Evolutionary conservation across 306 rosid species (phyloP).

Genomic region (Pachyrhizus erosus): DNA sequence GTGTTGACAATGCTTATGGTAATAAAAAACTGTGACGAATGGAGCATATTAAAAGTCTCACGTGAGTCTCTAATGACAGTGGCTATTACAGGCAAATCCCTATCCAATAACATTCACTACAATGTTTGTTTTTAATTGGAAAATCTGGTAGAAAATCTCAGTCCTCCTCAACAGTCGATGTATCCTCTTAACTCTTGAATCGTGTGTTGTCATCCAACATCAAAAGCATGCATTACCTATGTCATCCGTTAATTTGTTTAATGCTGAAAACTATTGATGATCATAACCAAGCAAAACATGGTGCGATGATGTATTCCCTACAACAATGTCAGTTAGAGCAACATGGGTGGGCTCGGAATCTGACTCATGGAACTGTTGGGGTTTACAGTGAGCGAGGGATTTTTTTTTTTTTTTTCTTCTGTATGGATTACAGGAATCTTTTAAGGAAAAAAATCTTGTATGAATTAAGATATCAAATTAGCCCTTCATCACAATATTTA

Average conservation of each 20-base stretch:
- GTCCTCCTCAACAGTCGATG: background rate
- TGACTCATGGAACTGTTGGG: slow-evolving; percentile 42
- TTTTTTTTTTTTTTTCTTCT: too few species aligned
- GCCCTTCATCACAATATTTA: too few species aligned
- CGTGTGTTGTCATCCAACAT: background rate
- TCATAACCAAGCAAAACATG: slow-evolving; percentile 28
- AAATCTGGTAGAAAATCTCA: slow-evolving; percentile 13
- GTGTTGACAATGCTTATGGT: slow-evolving; percentile 26
- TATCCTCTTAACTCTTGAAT: background rate
- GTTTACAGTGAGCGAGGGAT: slow-evolving; percentile 3
- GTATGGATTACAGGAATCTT: too few species aligned
- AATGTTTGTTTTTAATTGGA: slow-evolving; percentile 14
- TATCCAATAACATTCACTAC: background rate
- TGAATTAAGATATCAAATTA: too few species aligned
- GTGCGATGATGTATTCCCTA: slow-evolving; percentile 29
- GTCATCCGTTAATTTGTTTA: background rate
- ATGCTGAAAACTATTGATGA: background rate
- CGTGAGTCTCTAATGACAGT: slow-evolving; percentile 29
- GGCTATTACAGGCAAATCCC: background rate
- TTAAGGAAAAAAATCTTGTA: too few species aligned
- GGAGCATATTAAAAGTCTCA: background rate
- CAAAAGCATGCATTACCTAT: background rate
- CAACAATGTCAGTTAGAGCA: slow-evolving; percentile 45
- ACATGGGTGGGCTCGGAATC: slow-evolving; percentile 54
- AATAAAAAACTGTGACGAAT: background rate